Percentiles rank a stretch among this genome's conserved stretches.
phyloP scores from a whole-genome alignment of 1,139 yeast genomes.

The Suhomyces chickasaworum region DNA sequence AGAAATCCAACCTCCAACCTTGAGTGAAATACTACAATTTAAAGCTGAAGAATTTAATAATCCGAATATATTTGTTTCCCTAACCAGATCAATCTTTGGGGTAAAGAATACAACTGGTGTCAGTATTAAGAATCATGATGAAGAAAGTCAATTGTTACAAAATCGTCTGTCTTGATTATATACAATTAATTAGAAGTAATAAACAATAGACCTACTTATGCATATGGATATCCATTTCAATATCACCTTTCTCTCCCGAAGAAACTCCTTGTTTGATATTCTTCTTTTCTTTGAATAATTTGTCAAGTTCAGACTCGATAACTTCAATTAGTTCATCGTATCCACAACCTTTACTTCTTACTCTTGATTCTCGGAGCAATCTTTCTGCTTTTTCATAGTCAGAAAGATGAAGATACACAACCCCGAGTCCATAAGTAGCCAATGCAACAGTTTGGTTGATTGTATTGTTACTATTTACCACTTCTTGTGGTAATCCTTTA shows the following conservation, averaged over 20 bases:
- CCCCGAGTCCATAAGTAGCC: conserved; percentile 85
- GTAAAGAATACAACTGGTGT: not conserved
- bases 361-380: conserved; percentile 66
- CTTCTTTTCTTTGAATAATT: conserved; percentile 61
- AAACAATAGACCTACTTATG: conserved; percentile 4
- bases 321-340: conserved; percentile 63
- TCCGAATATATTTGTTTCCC: conserved; percentile 1
- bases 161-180: conserved; percentile 1
- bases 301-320: conserved; percentile 64
- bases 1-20: conserved; percentile 45
- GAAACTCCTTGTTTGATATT: conserved; percentile 16
- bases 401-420: conserved; percentile 62
- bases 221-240: conserved; percentile 19
- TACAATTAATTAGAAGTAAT: not conserved
- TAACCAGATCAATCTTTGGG: conserved; percentile 4
- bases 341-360: conserved; percentile 69
- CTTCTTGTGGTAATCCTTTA: conserved; percentile 46
- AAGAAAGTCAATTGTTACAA: conserved; percentile 16
- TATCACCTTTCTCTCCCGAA: conserved; percentile 1
- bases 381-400: conserved; percentile 60
- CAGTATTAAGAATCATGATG: conserved; percentile 10
- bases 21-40: conserved; percentile 33
- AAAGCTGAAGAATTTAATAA: conserved; percentile 23
- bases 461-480: conserved; percentile 22
- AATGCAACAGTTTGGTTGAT: conserved; percentile 68